Evolutionary conservation across 192 early-diverging fungal genomes (phyloP).

Genomic region (Diversispora epigaea): DNA sequence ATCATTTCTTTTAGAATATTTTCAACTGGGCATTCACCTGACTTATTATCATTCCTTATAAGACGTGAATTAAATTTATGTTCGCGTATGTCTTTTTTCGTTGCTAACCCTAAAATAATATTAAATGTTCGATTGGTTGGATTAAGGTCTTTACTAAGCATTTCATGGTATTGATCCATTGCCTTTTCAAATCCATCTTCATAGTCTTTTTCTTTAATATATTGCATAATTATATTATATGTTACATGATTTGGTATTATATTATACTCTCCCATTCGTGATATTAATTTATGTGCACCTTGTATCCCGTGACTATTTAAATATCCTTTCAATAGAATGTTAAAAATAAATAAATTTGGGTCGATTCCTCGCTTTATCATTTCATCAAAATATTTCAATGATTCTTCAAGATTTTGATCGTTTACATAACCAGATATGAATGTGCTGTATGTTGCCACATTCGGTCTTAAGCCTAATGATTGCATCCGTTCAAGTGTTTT

Average conservation of each 20-base stretch:
- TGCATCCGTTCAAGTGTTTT: neutral
- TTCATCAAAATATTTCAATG: conserved; percentile 14
- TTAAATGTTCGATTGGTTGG: conserved; percentile 29
- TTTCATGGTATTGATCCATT: conserved; percentile 18
- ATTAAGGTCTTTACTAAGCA: conserved; percentile 1
- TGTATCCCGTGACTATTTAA: neutral
- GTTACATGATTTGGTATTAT: conserved; percentile 17
- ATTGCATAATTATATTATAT: conserved; percentile 29
- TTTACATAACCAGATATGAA: conserved; percentile 22
- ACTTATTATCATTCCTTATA: neutral
- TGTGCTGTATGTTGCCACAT: conserved; percentile 20
- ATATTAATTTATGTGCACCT: neutral
- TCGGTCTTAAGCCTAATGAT: conserved; percentile 6
- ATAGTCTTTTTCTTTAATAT: conserved; percentile 14
- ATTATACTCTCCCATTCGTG: conserved; percentile 5
- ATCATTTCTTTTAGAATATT: conserved; percentile 13
- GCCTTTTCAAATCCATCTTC: conserved; percentile 16
- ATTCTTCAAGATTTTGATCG: conserved; percentile 1
- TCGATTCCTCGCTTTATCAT: conserved; percentile 14
- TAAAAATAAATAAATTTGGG: conserved; percentile 23
- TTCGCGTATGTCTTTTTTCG: neutral
- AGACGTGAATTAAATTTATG: neutral
- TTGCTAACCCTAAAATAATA: neutral
- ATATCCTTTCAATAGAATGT: conserved; percentile 25
- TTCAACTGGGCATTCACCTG: neutral